phyloP scores from a whole-genome alignment of 441 rosid species.

The Populus hybrid region DNA sequence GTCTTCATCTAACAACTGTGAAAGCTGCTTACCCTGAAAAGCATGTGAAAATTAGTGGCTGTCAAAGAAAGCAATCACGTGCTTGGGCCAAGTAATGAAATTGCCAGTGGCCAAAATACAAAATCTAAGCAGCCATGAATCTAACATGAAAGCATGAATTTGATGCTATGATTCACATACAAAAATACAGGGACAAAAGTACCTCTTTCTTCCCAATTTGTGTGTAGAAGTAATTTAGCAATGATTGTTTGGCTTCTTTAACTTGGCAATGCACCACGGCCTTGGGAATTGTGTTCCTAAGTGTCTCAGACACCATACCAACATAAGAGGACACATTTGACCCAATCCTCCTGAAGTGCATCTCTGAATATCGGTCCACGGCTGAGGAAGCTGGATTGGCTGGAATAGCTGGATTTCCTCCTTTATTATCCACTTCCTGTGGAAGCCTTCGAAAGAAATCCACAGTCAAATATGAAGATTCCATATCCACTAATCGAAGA shows the following conservation, averaged over 20 bases:
- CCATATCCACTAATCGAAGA: conserved; percentile 79
- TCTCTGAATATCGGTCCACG: conserved; percentile 52
- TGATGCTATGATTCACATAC: neutral
- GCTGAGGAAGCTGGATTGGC: conserved; percentile 15
- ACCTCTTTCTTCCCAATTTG: conserved; percentile 78
- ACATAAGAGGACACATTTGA: conserved; percentile 74
- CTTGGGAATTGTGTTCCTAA: conserved; percentile 72
- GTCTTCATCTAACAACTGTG: conserved; percentile 74
- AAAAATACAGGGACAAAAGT: neutral
- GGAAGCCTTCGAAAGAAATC: conserved; percentile 88
- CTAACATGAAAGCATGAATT: neutral
- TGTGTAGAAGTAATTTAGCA: conserved; percentile 64
- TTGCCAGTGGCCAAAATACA: neutral
- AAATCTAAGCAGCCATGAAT: neutral
- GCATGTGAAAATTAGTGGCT: neutral
- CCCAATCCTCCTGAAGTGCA: conserved; percentile 78
- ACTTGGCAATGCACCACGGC: conserved; percentile 85
- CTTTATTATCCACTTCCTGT: conserved; percentile 53
- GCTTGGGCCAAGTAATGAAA: neutral
- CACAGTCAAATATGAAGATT: conserved; percentile 76
- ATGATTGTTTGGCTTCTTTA: conserved; percentile 64
- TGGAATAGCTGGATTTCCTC: conserved; percentile 21
- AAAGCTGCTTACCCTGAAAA: conserved; percentile 70
- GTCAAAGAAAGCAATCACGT: neutral
- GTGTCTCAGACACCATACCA: conserved; percentile 75